Base-by-base conservation (phyloP, 1,284 basidiomycete genomes). In the Cutaneotrichosporon cavernicola region DNA sequence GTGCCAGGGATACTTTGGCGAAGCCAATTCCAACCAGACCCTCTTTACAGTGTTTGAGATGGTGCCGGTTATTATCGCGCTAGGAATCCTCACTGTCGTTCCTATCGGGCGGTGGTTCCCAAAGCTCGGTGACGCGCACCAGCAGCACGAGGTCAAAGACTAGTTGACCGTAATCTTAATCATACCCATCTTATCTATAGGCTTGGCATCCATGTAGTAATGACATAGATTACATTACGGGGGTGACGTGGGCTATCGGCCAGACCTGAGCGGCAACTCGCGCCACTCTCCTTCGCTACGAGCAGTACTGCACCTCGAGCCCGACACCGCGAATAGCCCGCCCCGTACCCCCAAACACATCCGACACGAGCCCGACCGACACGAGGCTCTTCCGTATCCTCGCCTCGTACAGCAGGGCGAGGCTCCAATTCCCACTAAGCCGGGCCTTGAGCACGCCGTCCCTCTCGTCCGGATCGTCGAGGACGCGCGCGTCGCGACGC, bases 351-450 rank as follows among this genome's bases (percentile, higher is more conserved):
- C 87, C 89, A n/a, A 90, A 86, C 11, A 98, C 84, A 75, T 97
- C 91, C 5, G 92, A 91, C 16, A 92, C 86, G 16, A 97, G 87
- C 4, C 95, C 95, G 34, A 96, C 80, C 65, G 91, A 91, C 69
- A 98, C 88, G 18, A 98, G 84, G 81, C 94, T 89, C 72, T 92
- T 92, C 52, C 89, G 86, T 72, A 97, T 81, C n/a, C 92, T 86
- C 8, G 93, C 91, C 82, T 97, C 93, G 91, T 95, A 98, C 75
- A 97, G 86, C 38, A 98, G 78, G 6, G 94, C 90, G 34, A 97
- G 84, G 69, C 92, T 89, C 69, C 91, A 90, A 66, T 89, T 91
- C 0, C 93, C 95, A 0, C 92, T 93, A 22, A 92, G 85, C 60
- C 91, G 86, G 5, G 91, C 89, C 82, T 97, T 97, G 58, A 98